Evolutionary conservation across 345 rosid species (phyloP), one percentile per base, ranked within the genome.

Genomic region (Salix purpurea): DNA sequence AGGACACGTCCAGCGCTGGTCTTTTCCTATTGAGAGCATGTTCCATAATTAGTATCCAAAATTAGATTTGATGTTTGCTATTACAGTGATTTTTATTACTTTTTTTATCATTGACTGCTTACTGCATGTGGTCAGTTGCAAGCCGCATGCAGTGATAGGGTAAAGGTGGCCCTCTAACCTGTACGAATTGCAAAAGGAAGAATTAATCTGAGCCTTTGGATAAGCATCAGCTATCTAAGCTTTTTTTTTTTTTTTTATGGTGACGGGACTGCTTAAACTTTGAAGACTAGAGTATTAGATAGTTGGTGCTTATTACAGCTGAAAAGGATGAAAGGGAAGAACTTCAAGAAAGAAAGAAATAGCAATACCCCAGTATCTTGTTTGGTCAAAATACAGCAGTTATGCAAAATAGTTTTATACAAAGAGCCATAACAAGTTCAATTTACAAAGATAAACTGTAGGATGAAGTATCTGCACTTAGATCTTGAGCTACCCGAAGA

Each of bases 401-500:
- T 32, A 23, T 15, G 69, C 30, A 23, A 9, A n/a, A n/a, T 37
- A 14, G 39, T 48, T 62, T 39, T 34, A 14, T 70, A 60, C 74
- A 46, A 58, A 76, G 5, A 12, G 24, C 10, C 6, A 14, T 1
- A 46, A 3, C 11, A n/a, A 14, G 30, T 0, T 30, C 44, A 18
- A 48, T 81, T 80, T 77, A 85, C 70, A 65, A 60, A n/a, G 90
- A 80, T 60, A 79, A 39, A 21, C 78, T 77, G 70, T 80, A 84
- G 34, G 83, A 87, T 76, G 84, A 85, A 8, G 89, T 77, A 67
- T 88, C 87, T 6, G 90, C 89, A 69, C 79, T 77, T 67, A 91
- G 88, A 81, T 88, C 90, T 68, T 73, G 75, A 68, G 96, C 96
- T 18, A 86, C 88, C 73, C 72, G 84, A 67, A 91, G 89, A 54